phyloP scores from a whole-genome alignment of 1,284 basidiomycete genomes.

The Ganoderma meredithae region DNA sequence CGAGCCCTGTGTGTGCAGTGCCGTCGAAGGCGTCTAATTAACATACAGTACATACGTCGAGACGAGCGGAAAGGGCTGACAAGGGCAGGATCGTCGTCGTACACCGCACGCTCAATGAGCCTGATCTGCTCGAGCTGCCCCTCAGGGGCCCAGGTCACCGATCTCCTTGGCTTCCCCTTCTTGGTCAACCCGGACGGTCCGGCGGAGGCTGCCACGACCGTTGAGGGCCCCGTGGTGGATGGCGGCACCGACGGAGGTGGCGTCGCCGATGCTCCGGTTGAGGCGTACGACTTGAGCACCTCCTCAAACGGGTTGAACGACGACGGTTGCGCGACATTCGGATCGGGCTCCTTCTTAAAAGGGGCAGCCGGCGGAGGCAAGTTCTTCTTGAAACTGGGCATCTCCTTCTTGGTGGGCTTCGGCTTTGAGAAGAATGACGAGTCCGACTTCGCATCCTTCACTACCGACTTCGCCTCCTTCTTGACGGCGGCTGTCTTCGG shows the following conservation, averaged over 20 bases:
- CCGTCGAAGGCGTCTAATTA: conserved; percentile 49
- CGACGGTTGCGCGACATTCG: conserved; percentile 77
- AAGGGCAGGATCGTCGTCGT: conserved; percentile 84
- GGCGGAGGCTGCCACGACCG: conserved; percentile 45
- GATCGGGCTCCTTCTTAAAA: conserved; percentile 60
- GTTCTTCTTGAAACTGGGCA: conserved; percentile 81
- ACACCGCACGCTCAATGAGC: conserved; percentile 82
- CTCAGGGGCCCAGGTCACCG: conserved; percentile 80
- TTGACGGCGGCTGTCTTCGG: conserved; percentile 41
- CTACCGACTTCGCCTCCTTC: conserved; percentile 45
- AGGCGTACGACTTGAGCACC: conserved; percentile 75
- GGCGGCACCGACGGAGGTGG: conserved; percentile 46
- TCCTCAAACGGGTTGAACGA: conserved; percentile 83
- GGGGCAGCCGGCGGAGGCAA: conserved; percentile 46
- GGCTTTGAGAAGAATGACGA: conserved; percentile 86
- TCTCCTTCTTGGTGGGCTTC: conserved; percentile 74
- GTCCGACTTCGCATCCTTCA: conserved; percentile 81
- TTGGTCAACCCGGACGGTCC: conserved; percentile 46
- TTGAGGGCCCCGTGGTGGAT: conserved; percentile 40
- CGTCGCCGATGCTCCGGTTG: conserved; percentile 53
- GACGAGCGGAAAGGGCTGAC: conserved; percentile 63
- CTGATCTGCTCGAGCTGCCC: conserved; percentile 73
- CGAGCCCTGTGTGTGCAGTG: conserved; percentile 61
- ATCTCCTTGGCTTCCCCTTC: conserved; percentile 69
- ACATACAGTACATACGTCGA: conserved; percentile 57